Conservation (phyloP, 768 basidiomycete genomes). For the Sporobolomyces phaffii region DNA sequence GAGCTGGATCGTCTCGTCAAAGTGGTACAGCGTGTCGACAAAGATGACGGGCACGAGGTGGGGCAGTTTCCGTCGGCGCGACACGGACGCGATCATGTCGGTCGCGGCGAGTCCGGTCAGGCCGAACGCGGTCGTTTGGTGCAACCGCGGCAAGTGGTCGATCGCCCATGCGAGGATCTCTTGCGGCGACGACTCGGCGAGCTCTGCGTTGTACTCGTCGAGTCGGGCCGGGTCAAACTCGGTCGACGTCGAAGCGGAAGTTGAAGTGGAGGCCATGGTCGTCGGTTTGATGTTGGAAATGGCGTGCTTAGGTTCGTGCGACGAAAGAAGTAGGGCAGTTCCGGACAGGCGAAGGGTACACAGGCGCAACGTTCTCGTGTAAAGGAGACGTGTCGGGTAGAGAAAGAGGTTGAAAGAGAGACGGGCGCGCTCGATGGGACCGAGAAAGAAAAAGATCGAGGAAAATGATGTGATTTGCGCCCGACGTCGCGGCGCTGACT, state of each 20-base stretch:
- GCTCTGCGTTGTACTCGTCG: conserved; percentile 61
- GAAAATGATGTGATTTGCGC: too few relatives aligned
- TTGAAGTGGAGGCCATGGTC: background rate
- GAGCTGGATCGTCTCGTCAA: conserved; percentile 81
- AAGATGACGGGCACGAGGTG: conserved; percentile 73
- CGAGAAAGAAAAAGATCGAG: too few relatives aligned
- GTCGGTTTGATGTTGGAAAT: background rate
- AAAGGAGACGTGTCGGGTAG: too few relatives aligned
- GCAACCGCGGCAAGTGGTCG: conserved; percentile 67
- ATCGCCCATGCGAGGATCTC: conserved; percentile 82
- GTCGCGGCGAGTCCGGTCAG: conserved; percentile 87
- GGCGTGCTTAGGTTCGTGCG: too few relatives aligned
- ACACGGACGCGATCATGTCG: conserved; percentile 78
- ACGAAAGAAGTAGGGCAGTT: too few relatives aligned
- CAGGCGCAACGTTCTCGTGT: too few relatives aligned
- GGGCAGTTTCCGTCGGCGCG: conserved; percentile 40
- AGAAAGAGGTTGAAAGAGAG: too few relatives aligned
- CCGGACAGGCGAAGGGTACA: too few relatives aligned
- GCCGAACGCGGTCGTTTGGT: conserved; percentile 95
- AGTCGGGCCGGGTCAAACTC: conserved; percentile 28
- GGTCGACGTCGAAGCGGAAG: too few relatives aligned
- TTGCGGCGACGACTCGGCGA: conserved; percentile 66
- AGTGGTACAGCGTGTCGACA: conserved; percentile 94
- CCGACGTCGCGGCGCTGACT: too few relatives aligned
- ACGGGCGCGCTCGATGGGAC: too few relatives aligned